These are phyloP conservation scores for Marsdenia floribunda DNA, from an alignment of 257 asterid species.

Conservation along the genomic window DNA sequence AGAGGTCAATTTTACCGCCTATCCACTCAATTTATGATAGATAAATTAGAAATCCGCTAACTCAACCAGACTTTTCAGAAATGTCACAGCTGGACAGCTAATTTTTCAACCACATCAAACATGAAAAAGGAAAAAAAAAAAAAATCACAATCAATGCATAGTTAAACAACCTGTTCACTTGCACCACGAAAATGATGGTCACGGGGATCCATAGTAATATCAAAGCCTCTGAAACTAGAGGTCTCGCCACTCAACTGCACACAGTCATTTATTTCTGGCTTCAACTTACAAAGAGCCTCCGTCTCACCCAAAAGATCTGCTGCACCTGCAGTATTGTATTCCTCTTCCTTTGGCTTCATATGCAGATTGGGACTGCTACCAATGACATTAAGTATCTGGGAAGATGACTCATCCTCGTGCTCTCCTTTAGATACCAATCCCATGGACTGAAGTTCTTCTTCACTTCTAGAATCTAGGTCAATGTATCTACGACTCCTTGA, in stretches of 20 bases:
- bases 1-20: background rate
- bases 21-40: background rate
- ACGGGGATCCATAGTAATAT: conserved; percentile 67
- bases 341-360: conserved; percentile 35
- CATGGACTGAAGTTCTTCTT: conserved; percentile 46
- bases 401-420: conserved; percentile 39
- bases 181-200: conserved; percentile 73
- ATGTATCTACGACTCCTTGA: conserved; percentile 59
- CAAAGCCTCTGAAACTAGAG: conserved; percentile 72
- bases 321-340: conserved; percentile 31
- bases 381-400: conserved; percentile 38
- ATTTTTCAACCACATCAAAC: background rate
- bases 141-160: background rate
- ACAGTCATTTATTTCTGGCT: conserved; percentile 33
- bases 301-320: conserved; percentile 40
- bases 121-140: background rate
- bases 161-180: conserved; percentile 60
- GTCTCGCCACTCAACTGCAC: conserved; percentile 26
- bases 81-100: background rate
- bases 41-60: background rate
- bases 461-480: conserved; percentile 56
- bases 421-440: conserved; percentile 35
- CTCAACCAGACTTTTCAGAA: conserved; percentile 3
- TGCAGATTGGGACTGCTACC: conserved; percentile 36
- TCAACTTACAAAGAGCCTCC: conserved; percentile 43